phyloP scores from a whole-genome alignment of 148 eudicot species.

The Silene conica region DNA sequence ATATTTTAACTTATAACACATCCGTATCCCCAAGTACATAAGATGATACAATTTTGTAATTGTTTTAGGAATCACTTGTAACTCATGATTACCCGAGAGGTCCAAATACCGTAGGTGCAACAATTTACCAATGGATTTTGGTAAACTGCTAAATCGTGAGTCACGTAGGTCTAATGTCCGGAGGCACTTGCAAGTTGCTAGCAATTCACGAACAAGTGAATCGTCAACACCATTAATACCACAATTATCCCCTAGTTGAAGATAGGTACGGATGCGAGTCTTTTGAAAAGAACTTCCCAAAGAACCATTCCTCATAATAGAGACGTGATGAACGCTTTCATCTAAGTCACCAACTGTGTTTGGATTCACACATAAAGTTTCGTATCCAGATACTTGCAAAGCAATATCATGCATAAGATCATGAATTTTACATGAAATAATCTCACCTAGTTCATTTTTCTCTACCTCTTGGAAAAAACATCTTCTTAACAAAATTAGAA shows the following conservation, averaged over 20 bases:
- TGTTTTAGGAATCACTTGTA: no score
- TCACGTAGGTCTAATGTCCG: neutral
- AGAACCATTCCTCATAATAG: rapidly evolving
- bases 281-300: neutral
- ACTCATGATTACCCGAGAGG: no score
- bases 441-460: neutral
- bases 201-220: neutral
- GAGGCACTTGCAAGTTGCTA: neutral
- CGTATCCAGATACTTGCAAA: neutral
- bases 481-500: neutral
- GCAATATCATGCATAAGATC: slow-evolving; percentile 9
- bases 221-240: no score
- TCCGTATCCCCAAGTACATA: no score
- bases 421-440: neutral
- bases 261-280: slow-evolving; percentile 14
- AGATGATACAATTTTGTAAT: no score
- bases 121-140: no score
- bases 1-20: no score
- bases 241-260: neutral
- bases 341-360: neutral
- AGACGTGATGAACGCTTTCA: neutral
- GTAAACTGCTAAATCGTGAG: neutral
- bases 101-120: no score
- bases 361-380: neutral
- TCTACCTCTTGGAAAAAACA: slow-evolving; percentile 8